These are phyloP conservation scores for Exophiala xenobiotica DNA, from an alignment of 2,329 filamentous ascomycete species.

Conservation along the genomic window DNA sequence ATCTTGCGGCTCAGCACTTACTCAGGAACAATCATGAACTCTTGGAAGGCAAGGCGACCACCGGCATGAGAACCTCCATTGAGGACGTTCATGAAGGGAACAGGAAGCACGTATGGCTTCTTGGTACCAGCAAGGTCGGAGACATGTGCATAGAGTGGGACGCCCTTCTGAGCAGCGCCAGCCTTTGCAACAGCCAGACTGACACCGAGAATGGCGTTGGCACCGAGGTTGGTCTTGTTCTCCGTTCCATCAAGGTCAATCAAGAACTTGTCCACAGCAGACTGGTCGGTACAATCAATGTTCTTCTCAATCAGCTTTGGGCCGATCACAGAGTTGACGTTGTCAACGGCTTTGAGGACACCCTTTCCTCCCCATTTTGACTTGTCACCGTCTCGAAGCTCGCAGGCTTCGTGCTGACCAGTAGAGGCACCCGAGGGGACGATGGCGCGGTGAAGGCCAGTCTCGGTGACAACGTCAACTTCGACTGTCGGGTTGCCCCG, in stretches of 20 bases:
- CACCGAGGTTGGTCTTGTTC: conserved; percentile 60
- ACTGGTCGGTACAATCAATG: conserved; percentile 83
- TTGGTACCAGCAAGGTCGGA: conserved; percentile 85
- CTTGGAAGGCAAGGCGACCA: conserved; percentile 91
- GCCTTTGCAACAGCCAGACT: conserved; percentile 71
- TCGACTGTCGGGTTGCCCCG: conserved; percentile 97
- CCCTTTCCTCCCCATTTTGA: conserved; percentile 83
- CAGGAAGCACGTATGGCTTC: conserved; percentile 86
- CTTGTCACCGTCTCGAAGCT: conserved; percentile 89
- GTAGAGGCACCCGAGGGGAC: conserved; percentile 96
- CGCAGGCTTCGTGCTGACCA: conserved; percentile 85
- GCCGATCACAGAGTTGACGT: conserved; percentile 79
- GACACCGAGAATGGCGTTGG: conserved; percentile 61
- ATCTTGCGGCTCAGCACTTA: conserved; percentile 43
- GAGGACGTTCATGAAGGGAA: conserved; percentile 91
- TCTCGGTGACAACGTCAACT: conserved; percentile 95
- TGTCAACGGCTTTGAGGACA: conserved; percentile 79
- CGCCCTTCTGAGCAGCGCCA: conserved; percentile 82
- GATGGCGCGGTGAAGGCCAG: conserved; percentile 93
- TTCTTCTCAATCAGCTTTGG: conserved; percentile 79
- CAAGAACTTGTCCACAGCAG: conserved; percentile 78
- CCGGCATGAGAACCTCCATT: conserved; percentile 96
- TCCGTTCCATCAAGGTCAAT: conserved; percentile 71
- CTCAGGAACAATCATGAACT: conserved; percentile 92
- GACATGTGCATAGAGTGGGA: conserved; percentile 84